Evolutionary conservation across 139 green algal species (phyloP).

Genomic region (Chlorella sp.): DNA sequence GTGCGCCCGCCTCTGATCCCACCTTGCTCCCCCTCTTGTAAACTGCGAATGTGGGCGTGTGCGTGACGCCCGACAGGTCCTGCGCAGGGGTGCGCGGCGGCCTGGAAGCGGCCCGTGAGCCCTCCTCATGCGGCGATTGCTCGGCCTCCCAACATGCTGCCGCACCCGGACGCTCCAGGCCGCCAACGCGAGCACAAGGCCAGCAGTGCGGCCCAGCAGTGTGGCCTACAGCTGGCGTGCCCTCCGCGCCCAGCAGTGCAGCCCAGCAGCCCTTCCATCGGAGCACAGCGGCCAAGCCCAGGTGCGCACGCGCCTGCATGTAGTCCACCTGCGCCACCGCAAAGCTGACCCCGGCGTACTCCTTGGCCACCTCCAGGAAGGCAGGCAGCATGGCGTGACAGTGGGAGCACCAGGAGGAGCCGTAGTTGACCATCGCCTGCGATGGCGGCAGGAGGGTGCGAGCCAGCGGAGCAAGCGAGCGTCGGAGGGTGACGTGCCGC

Average conservation of each 20-base stretch:
- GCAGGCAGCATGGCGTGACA: conserved; percentile 49
- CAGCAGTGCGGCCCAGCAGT: too few species aligned
- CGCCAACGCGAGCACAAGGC: too few species aligned
- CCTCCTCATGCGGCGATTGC: too few species aligned
- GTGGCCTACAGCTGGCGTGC: too few species aligned
- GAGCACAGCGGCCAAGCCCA: too few species aligned
- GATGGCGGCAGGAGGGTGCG: background rate
- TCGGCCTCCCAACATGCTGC: too few species aligned
- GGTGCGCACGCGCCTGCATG: background rate
- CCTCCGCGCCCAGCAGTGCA: too few species aligned
- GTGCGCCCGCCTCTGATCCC: background rate
- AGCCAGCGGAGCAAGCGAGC: background rate
- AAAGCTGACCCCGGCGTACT: conserved; percentile 60
- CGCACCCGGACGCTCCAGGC: too few species aligned
- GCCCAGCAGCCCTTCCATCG: too few species aligned
- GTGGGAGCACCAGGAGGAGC: conserved; percentile 49
- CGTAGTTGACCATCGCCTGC: conserved; percentile 53
- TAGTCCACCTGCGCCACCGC: conserved; percentile 69
- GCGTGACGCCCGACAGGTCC: conserved; percentile 60
- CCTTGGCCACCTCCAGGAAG: conserved; percentile 38
- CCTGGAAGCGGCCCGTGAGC: too few species aligned
- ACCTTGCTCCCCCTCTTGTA: conserved; percentile 58
- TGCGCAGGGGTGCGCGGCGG: too few species aligned
- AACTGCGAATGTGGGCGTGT: conserved; percentile 72
- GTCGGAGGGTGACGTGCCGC: background rate